phyloP scores from a whole-genome alignment of 2,329 filamentous ascomycete genomes.

The Trichophyton simii region DNA sequence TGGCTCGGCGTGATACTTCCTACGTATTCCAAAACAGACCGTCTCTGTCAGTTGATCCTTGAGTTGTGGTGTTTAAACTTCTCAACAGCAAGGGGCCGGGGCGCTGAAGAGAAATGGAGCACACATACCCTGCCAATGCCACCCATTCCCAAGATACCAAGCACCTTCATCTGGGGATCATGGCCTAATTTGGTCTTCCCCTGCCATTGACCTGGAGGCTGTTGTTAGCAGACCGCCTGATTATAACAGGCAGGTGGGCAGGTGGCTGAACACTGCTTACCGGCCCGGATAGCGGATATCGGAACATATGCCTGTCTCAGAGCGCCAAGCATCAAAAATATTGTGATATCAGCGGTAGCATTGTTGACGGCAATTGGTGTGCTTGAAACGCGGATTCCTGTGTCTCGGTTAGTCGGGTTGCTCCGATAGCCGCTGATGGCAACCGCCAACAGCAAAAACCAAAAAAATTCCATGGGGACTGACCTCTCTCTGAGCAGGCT shows the following conservation, averaged over 20 bases:
- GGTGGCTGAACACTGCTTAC: slow-evolving; percentile 16
- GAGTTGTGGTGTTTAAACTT: neutral
- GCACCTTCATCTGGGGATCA: slow-evolving; percentile 34
- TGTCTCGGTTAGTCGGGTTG: neutral
- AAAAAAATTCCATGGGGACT: neutral
- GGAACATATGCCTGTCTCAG: slow-evolving; percentile 34
- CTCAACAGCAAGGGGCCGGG: neutral
- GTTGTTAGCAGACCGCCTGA: neutral
- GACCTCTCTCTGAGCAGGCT: slow-evolving; percentile 37
- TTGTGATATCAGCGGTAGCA: slow-evolving; percentile 36
- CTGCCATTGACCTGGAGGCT: slow-evolving; percentile 27
- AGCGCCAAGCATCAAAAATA: slow-evolving; percentile 38
- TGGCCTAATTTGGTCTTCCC: slow-evolving; percentile 32
- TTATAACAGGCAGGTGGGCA: neutral
- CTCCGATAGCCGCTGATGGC: neutral
- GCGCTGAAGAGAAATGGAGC: neutral
- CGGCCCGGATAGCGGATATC: slow-evolving; percentile 29
- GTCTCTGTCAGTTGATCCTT: slow-evolving; percentile 2
- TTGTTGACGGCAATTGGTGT: slow-evolving; percentile 37
- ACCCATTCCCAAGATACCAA: slow-evolving; percentile 38
- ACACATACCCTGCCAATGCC: slow-evolving; percentile 34
- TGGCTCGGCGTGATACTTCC: slow-evolving; percentile 35
- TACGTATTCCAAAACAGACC: slow-evolving; percentile 13
- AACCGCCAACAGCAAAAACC: neutral
- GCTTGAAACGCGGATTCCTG: slow-evolving; percentile 32